Evolutionary conservation across 768 basidiomycete genomes (phyloP), one percentile per base, ranked within the genome.

Genomic region (Coprinopsis cinerea): DNA sequence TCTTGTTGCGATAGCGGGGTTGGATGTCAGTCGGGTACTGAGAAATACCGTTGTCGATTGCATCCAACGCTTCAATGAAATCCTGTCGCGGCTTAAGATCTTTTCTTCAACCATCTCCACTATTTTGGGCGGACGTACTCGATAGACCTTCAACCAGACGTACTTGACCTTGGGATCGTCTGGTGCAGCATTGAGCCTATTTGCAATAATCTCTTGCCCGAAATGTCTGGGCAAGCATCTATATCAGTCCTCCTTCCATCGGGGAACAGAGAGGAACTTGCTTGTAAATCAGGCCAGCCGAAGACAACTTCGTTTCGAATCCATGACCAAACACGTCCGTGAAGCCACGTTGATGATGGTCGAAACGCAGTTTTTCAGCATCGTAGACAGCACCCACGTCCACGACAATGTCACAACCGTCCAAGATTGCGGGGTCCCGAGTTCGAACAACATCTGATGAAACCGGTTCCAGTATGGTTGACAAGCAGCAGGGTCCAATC

Each of bases 301-400:
- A 91, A 18, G 86, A 89, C 27, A 99, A 68, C 70, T 98, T 99
- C 48, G 92, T 97, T 18, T 67, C 69, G 61, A 88, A 92, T 9
- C 88, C 92, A 55, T 86, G 73, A 2, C 92, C 95, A 62, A 99
- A 96, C 22, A 88, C 78, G 62, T 95, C 88, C 4, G 72, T 74
- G 65, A 99, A 99, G 0, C 88, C 93, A 35, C 94, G 81, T 61
- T 99, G 95, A 62, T 99, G 95, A 62, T 99, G 95, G 66, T 99
- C 95, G 64, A 92, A 99, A 32, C 86, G 77, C 47, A 85, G 79
- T 48, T 74, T 81, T 52, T 70, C 70, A 60, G 83, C 81, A 48
- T 95, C 91, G 64, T 97, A 99, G 20, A 88, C 77, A 4, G 88
- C 93, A 9, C 96, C 94, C 44, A 99, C 93, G 61, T 99, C 95